phyloP scores from a whole-genome alignment of 345 rosid genomes.

The Turritis glabra region DNA sequence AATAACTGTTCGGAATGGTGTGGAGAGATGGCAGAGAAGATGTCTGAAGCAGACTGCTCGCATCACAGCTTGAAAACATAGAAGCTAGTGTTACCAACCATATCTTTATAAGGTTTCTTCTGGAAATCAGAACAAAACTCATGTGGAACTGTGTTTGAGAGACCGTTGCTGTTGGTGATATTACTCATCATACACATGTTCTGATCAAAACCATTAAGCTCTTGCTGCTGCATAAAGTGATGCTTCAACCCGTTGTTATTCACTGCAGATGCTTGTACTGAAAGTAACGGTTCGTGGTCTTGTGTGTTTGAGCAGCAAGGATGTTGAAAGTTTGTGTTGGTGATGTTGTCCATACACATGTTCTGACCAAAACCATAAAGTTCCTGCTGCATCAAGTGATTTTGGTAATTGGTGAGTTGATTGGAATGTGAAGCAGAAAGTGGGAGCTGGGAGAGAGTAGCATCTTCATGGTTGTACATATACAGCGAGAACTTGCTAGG shows the following conservation, averaged over 20 bases:
- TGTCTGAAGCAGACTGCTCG: neutral
- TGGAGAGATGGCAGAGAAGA: neutral
- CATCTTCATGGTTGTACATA: neutral
- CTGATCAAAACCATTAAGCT: conserved; percentile 3
- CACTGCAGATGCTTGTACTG: neutral
- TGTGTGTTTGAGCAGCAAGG: neutral
- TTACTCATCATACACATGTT: conserved; percentile 2
- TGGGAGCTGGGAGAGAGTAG: conserved; percentile 19
- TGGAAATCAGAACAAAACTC: conserved; percentile 7
- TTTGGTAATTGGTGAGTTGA: conserved; percentile 7
- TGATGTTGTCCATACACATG: neutral
- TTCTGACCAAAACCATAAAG: conserved; percentile 3
- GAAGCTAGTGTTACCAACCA: neutral
- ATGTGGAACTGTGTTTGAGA: conserved; percentile 7
- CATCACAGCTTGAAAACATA: conserved; percentile 4
- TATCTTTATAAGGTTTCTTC: neutral
- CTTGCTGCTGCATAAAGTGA: neutral
- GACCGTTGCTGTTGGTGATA: neutral
- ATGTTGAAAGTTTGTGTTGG: neutral
- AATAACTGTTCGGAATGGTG: conserved; percentile 1
- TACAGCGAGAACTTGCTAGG: conserved; percentile 14
- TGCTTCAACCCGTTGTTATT: neutral
- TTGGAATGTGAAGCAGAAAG: conserved; percentile 3
- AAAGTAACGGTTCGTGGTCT: neutral
- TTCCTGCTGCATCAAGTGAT: neutral